phyloP scores from a whole-genome alignment of 164 flowering plant species.

The Aristolochia californica region DNA sequence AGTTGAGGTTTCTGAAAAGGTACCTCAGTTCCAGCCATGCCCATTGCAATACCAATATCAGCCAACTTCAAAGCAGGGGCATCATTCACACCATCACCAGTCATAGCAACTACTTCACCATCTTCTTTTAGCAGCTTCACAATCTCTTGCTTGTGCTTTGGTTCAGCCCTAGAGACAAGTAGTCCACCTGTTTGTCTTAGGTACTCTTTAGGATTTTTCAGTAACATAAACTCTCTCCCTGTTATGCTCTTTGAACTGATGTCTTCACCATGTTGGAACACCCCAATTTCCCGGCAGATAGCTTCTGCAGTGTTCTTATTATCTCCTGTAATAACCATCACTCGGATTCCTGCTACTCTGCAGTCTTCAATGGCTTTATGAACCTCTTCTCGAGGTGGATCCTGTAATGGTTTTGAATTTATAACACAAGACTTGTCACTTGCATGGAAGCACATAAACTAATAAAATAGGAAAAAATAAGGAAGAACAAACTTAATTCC shows the following conservation, averaged over 20 bases:
- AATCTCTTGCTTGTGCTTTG: slow-evolving; percentile 77
- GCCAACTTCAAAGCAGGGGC: slow-evolving; percentile 91
- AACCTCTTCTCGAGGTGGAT: slow-evolving; percentile 49
- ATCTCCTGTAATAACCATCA: slow-evolving; percentile 49
- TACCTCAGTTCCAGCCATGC: slow-evolving; percentile 96
- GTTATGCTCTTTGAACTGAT: slow-evolving; percentile 47
- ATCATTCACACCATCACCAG: slow-evolving; percentile 94
- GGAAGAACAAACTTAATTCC: not conserved
- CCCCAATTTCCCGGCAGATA: slow-evolving; percentile 69
- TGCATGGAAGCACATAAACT: not conserved
- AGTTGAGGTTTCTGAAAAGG: not conserved
- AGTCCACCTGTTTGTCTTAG: slow-evolving; percentile 38
- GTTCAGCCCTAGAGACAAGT: slow-evolving; percentile 70
- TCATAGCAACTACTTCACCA: slow-evolving; percentile 93
- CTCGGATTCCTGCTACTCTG: slow-evolving; percentile 44
- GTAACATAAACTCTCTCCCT: slow-evolving; percentile 50
- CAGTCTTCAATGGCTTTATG: slow-evolving; percentile 48
- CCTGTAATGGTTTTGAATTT: slow-evolving; percentile 25
- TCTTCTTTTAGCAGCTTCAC: slow-evolving; percentile 78
- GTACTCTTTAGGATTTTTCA: slow-evolving; percentile 17
- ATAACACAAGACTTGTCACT: not conserved
- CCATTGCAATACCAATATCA: slow-evolving; percentile 98
- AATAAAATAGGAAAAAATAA: not conserved
- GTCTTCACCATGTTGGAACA: slow-evolving; percentile 45
- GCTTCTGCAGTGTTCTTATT: slow-evolving; percentile 68